Evolutionary conservation across 2,329 filamentous ascomycete genomes (phyloP), one percentile per base, ranked within the genome.

Genomic region (Cercospora brassicicola): DNA sequence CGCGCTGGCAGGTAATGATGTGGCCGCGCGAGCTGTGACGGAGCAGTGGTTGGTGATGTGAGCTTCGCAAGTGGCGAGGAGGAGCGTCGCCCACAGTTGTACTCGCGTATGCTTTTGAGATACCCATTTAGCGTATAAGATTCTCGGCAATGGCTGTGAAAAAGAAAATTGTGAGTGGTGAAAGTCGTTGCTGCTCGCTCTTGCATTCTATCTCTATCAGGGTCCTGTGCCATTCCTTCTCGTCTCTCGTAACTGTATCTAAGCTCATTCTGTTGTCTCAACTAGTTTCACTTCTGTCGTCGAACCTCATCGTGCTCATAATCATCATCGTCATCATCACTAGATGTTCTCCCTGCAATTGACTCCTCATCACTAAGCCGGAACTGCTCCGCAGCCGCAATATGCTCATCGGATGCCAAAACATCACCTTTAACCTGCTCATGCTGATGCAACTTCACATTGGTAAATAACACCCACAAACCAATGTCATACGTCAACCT

Each of bases 1-100:
- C 76, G 83, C 86, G 11, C 80, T 89, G 55, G 85, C 84, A 64
- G 91, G 90, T 13, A 89, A 93, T 78, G 76, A 85, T 15, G 81
- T 84, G 66, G 83, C 85, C 13, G 90, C 90, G 10, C 84, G 83
- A 76, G 81, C 79, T 28, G 79, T 94, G 61, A 89, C 89, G 4
- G 84, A 87, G 69, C 81, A 84, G 73, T 91, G 78, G 71, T 74
- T 85, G 23, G 81, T 84, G n/a, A 76, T 85, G 23, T 80, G 71
- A 77, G 36, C 7, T 3, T 39, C 7, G 26, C 13, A 26, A 4
- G 11, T 30, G 45, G 20, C 5, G 1, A 55, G 1, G 6, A 7
- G 23, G 13, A 28, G 5, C 23, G 6, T 23, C 26, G 20, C 6
- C 7, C 9, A 5, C 23, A n/a, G 11, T 9, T 13, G 48, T 28